Conservation (phyloP, 2,329 filamentous ascomycete species). For the Diaporthe vaccinii region DNA sequence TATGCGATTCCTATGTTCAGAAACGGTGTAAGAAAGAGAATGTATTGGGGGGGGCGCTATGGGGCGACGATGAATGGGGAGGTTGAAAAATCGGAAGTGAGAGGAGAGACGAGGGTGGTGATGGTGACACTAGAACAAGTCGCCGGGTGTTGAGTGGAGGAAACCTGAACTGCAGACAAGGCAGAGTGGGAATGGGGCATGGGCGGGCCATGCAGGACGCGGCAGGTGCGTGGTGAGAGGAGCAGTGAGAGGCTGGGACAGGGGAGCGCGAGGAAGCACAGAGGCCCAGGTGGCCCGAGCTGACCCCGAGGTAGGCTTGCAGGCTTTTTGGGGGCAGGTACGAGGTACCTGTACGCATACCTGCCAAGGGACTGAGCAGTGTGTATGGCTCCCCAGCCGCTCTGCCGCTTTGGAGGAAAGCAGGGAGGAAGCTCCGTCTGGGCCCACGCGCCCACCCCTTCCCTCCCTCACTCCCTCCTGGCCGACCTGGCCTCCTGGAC, state of each 20-base stretch:
- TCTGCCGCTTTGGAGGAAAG: not conserved
- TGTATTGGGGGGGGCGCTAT: not conserved
- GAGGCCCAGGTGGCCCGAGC: slow-evolving; percentile 29
- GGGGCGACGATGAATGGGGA: slow-evolving; percentile 14
- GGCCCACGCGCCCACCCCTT: not conserved
- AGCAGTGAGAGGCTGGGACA: slow-evolving; percentile 29
- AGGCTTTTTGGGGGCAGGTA: slow-evolving; percentile 21
- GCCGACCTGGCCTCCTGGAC: not conserved
- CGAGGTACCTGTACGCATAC: not conserved
- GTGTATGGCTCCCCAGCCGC: slow-evolving; percentile 5
- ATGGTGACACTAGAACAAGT: slow-evolving; percentile 23
- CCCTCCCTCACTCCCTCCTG: not conserved
- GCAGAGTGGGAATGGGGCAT: slow-evolving; percentile 20
- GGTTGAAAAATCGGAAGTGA: slow-evolving; percentile 22
- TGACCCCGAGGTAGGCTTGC: slow-evolving; percentile 5
- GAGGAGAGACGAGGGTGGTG: slow-evolving; percentile 25
- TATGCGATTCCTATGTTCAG: slow-evolving; percentile 7
- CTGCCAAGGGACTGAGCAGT: not conserved
- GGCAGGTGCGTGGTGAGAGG: slow-evolving; percentile 18
- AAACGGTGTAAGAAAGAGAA: slow-evolving; percentile 6
- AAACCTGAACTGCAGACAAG: slow-evolving; percentile 21
- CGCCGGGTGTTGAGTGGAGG: slow-evolving; percentile 23
- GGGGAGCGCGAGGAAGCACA: slow-evolving; percentile 28
- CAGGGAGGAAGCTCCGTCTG: slow-evolving; percentile 21
- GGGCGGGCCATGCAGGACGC: slow-evolving; percentile 6